phyloP scores from a whole-genome alignment of 768 basidiomycete species.

The Auricularia auricula-judae region DNA sequence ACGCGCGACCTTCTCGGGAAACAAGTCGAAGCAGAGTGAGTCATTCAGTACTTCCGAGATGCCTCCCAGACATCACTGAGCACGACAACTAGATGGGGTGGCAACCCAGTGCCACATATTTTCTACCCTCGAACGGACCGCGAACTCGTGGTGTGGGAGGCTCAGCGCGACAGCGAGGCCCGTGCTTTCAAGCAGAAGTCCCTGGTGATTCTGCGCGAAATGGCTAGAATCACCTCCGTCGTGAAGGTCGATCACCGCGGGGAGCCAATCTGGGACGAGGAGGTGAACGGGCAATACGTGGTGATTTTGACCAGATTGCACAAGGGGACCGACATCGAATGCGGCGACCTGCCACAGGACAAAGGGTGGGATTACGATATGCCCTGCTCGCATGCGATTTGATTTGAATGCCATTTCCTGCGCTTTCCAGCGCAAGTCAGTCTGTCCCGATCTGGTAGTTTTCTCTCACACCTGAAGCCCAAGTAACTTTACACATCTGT shows the following conservation, averaged over 20 bases:
- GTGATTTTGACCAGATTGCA: background rate
- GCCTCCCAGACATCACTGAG: background rate
- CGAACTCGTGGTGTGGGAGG: background rate
- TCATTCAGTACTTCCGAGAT: background rate
- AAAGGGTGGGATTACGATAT: background rate
- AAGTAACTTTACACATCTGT: no score
- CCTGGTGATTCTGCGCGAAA: background rate
- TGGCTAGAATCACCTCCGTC: background rate
- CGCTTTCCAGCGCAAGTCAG: no score
- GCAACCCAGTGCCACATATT: background rate
- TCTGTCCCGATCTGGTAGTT: no score
- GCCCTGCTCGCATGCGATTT: background rate
- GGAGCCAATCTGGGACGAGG: background rate
- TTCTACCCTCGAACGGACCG: background rate
- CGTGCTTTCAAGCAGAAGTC: background rate
- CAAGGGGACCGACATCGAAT: background rate
- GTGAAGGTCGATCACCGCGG: background rate
- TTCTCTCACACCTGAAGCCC: no score
- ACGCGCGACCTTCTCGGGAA: background rate
- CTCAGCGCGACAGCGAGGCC: background rate
- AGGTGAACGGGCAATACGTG: background rate
- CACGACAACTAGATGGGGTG: background rate
- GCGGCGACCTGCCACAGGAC: background rate
- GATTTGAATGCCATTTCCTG: background rate
- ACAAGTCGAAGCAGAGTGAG: background rate